These are phyloP conservation scores for Suillus lakei DNA, from an alignment of 768 basidiomycete genomes.

Conservation along the genomic window DNA sequence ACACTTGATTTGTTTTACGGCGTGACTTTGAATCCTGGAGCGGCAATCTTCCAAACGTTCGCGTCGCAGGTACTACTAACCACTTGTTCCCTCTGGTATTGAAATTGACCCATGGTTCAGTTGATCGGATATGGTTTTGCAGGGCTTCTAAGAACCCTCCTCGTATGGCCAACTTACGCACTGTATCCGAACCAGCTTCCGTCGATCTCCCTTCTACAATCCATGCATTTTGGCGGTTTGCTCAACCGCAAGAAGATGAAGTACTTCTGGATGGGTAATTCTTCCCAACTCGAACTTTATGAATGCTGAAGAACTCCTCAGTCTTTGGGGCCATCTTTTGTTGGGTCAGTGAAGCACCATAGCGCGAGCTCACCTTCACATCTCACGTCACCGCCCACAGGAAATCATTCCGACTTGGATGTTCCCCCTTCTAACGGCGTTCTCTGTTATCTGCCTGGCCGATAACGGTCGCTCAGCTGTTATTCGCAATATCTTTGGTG, in stretches of 20 bases:
- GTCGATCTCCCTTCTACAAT: conserved; percentile 55
- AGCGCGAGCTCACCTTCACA: neutral
- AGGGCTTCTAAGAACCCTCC: conserved; percentile 46
- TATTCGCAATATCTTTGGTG: conserved; percentile 47
- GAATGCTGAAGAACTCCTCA: conserved; percentile 13
- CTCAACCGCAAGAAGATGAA: conserved; percentile 55
- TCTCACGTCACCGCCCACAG: neutral
- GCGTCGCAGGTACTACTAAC: conserved; percentile 42
- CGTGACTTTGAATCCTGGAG: conserved; percentile 49
- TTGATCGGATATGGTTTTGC: conserved; percentile 46
- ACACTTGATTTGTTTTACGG: conserved; percentile 62
- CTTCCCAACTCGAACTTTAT: neutral
- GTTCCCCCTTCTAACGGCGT: conserved; percentile 46
- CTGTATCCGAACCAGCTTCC: conserved; percentile 59
- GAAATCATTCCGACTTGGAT: conserved; percentile 21
- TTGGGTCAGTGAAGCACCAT: conserved; percentile 41
- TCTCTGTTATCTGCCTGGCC: conserved; percentile 52
- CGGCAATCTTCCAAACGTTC: conserved; percentile 61
- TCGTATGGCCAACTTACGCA: conserved; percentile 59
- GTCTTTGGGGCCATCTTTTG: conserved; percentile 50
- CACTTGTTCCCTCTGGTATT: conserved; percentile 29
- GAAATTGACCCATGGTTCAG: conserved; percentile 18
- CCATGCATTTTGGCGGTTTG: conserved; percentile 53
- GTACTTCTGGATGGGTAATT: conserved; percentile 59
- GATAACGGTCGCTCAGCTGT: conserved; percentile 51